Percentiles rank a stretch among this genome's conserved stretches.
Evolutionary conservation across 441 rosid species (phyloP).

Genomic region (Codiaeum variegatum): DNA sequence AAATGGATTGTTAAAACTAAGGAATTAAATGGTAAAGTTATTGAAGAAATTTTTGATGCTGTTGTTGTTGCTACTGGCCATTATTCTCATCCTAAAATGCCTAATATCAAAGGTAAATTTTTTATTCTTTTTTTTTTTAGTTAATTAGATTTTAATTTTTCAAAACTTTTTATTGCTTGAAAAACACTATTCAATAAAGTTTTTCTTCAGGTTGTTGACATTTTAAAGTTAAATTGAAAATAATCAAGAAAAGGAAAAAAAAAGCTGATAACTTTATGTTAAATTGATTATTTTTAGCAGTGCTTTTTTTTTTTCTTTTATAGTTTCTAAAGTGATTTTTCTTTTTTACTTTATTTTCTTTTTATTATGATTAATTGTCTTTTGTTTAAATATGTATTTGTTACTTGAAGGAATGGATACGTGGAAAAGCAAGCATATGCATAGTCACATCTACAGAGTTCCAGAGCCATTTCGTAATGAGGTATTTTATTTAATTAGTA

Average conservation of each 20-base stretch:
- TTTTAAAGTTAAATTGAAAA: neutral
- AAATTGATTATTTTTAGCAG: neutral
- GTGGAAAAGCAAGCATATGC: constrained; percentile 87
- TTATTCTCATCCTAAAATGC: constrained; percentile 71
- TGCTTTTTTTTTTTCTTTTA: neutral
- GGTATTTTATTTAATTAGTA: constrained; percentile 35
- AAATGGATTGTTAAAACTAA: constrained; percentile 71
- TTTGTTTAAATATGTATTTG: neutral
- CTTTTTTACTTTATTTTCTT: neutral
- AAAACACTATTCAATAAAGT: neutral
- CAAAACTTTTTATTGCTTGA: neutral
- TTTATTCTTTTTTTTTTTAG: neutral
- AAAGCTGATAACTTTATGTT: neutral
- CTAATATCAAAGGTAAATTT: constrained; percentile 64
- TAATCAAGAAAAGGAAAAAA: neutral
- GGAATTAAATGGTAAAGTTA: constrained; percentile 34
- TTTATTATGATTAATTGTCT: neutral
- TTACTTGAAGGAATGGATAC: constrained; percentile 58
- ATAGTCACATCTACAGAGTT: constrained; percentile 72
- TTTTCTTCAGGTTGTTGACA: constrained; percentile 1
- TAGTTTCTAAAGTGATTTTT: neutral
- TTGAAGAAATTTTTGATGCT: constrained; percentile 79
- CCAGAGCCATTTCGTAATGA: constrained; percentile 76
- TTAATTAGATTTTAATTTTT: neutral
- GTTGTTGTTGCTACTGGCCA: constrained; percentile 90